Base-by-base conservation (phyloP, 2,329 filamentous ascomycete species). In the Fusarium sp. region DNA sequence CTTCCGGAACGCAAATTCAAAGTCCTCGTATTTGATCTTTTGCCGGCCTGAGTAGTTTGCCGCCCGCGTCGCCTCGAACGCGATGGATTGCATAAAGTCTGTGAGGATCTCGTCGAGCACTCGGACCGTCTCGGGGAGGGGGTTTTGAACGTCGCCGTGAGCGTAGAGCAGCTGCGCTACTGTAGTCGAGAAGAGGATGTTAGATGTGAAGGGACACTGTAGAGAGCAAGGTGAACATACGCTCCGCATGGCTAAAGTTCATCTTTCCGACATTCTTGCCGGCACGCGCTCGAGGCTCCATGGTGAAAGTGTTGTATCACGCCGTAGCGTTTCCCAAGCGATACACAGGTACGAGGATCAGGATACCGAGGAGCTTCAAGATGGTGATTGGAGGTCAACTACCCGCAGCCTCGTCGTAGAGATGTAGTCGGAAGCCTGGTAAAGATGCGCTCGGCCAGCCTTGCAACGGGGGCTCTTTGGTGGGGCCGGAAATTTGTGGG, bases 21-120 rank as follows among this genome's bases (percentile, higher is more conserved):
- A 97, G 80, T 99, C 96, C 76, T 97, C 95, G 75, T 97, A 92
- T 80, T 99, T 99, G 81, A 99, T 93, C 82, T 99, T 99, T 75
- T 97, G 93, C 2, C 96, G 91, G 0, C 93, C 91, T 2, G 92
- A 90, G 80, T 97, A 93, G 78, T 92, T 90, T 0, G 96, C 96
- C 58, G 91, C 90, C 46, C 92, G 89, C 4, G 93, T 93, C 4
- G 96, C 95, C 77, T 93, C 91, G 82, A 97, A 96, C 81, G 92
- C 95, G 59, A 96, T 90, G 79, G 96, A 93, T 78, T 97, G 93
- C 78, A 98, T 93, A 84, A 97, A 97, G 83, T 98, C 96, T 68
- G 94, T 97, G 66, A 97, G 89, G 73, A 98, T 95, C 82, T 97
- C 94, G 83, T 98, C 96, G 55, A 98, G 90, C 56, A 95, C 88